These are phyloP conservation scores for Colletotrichum echinochloae DNA, from an alignment of 2,329 filamentous ascomycete species.

Conservation along the genomic window DNA sequence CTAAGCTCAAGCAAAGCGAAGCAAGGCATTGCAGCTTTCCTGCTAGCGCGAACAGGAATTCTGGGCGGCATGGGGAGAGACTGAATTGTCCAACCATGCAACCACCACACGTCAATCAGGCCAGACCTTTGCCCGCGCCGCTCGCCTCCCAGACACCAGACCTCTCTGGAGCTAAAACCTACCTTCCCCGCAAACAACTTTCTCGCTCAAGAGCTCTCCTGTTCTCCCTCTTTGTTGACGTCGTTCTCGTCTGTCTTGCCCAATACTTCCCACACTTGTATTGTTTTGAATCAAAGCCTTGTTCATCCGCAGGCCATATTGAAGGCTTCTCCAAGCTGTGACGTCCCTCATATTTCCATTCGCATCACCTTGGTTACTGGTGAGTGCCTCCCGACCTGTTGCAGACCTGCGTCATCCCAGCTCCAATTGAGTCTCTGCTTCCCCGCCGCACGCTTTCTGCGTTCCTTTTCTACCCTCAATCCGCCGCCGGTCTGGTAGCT, in stretches of 20 bases:
- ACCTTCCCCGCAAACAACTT: conserved; percentile 37
- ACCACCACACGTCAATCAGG: conserved; percentile 36
- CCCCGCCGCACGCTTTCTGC: conserved; percentile 8
- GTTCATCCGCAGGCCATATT: conserved; percentile 25
- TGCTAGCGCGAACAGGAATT: conserved; percentile 22
- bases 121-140: conserved; percentile 28
- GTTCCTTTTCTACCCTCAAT: conserved; percentile 19
- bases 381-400: conserved; percentile 24
- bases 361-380: conserved; percentile 37
- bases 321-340: conserved; percentile 37
- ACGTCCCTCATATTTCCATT: conserved; percentile 23
- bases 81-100: conserved; percentile 35
- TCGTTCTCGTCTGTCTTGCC: conserved; percentile 22
- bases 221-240: conserved; percentile 17
- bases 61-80: conserved; percentile 22
- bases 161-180: conserved; percentile 39
- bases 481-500: conserved; percentile 1
- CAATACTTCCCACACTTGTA: conserved; percentile 24
- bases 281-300: conserved; percentile 40
- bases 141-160: conserved; percentile 22
- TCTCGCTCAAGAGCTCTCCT: conserved; percentile 22
- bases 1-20: neutral
- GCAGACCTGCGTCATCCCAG: conserved; percentile 36
- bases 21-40: conserved; percentile 12
- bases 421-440: conserved; percentile 14